Base-by-base conservation (phyloP, 2,329 filamentous ascomycete species). In the Madurella mycetomatis region DNA sequence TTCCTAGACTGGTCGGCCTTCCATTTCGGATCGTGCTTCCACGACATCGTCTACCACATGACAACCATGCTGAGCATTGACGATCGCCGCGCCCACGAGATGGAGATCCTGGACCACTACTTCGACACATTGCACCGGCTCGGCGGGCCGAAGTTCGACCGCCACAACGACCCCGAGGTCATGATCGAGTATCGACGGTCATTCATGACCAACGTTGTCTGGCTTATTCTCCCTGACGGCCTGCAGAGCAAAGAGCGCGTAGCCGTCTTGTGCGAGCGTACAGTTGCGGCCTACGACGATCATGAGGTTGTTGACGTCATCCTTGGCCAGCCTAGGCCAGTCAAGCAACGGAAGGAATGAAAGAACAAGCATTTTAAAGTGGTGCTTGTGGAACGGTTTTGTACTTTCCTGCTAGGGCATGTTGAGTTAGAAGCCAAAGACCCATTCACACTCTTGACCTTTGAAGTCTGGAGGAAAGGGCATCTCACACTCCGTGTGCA, bases 1-100 rank as follows among this genome's bases (percentile, higher is more conserved):
- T 76, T 76, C 58, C 54, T 76, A 1, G 73, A 76, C 64, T 76
- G 72, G 72, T 70, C 69, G 19, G 68, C 67, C 1, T 68, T 70
- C 34, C 70, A 74, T 58, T 70, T 73, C 34, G 72, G 67, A 1
- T 74, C 71, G 4, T 70, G 67, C 51, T 72, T 76, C 55, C 73
- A 76, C 52, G 74, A 76, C 49, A 60, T 76, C 2, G 67, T 69
- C 8, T 76, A 76, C 59, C 67, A 69, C 55, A 65, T 76, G 61
- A 70, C 70, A 1, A 65, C 68, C 3, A 67, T 69, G 59, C 55
- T 76, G 46, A 69, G 60, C 5, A 51, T 74, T 8, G 70, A 72
- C 54, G 69, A 74, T 49, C 70, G 73, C 13, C 66, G 73, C n/a
- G 62, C 62, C 9, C 67, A 72, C 34, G 73, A 76, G 61, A 67